These are phyloP conservation scores for Volutella citrinella DNA, from an alignment of 2,329 filamentous ascomycete species.

Conservation along the genomic window DNA sequence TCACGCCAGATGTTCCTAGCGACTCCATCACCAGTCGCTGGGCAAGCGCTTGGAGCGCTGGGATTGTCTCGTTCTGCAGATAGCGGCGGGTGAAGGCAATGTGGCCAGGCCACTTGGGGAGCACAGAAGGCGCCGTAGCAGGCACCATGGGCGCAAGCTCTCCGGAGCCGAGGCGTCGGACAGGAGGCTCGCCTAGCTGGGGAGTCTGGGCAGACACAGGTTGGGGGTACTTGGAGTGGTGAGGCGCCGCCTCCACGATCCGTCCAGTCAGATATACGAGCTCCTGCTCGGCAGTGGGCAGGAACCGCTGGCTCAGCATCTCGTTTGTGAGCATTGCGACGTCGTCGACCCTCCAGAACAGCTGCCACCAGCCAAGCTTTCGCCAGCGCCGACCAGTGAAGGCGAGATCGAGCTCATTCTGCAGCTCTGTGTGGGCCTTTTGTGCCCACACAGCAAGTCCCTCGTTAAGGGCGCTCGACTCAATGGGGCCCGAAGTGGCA, in stretches of 20 bases:
- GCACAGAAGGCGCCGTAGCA: conserved; percentile 14
- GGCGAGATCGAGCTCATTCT: conserved; percentile 72
- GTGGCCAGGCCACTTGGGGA: conserved; percentile 66
- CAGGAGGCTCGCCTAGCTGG: conserved; percentile 7
- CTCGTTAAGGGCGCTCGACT: conserved; percentile 47
- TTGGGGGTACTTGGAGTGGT: conserved; percentile 32
- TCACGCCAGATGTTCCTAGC: conserved; percentile 66
- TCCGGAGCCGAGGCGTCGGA: conserved; percentile 20
- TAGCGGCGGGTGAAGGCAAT: conserved; percentile 70
- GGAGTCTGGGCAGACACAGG: conserved; percentile 24
- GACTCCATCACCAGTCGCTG: conserved; percentile 75
- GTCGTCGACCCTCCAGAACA: conserved; percentile 93
- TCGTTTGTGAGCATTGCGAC: conserved; percentile 79
- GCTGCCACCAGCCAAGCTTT: conserved; percentile 86
- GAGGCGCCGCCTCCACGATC: conserved; percentile 51
- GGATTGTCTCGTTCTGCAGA: conserved; percentile 64
- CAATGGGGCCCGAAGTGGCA: conserved; percentile 32
- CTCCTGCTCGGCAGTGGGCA: conserved; percentile 73
- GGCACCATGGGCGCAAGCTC: conserved; percentile 25
- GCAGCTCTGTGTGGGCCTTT: conserved; percentile 77
- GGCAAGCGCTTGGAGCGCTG: conserved; percentile 68
- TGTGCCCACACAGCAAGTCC: conserved; percentile 73
- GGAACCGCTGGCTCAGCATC: conserved; percentile 72
- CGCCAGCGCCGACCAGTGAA: conserved; percentile 77
- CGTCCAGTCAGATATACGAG: conserved; percentile 81